Evolutionary conservation across 2,329 filamentous ascomycete genomes (phyloP).

Genomic region (Pleoardoris graminearum): DNA sequence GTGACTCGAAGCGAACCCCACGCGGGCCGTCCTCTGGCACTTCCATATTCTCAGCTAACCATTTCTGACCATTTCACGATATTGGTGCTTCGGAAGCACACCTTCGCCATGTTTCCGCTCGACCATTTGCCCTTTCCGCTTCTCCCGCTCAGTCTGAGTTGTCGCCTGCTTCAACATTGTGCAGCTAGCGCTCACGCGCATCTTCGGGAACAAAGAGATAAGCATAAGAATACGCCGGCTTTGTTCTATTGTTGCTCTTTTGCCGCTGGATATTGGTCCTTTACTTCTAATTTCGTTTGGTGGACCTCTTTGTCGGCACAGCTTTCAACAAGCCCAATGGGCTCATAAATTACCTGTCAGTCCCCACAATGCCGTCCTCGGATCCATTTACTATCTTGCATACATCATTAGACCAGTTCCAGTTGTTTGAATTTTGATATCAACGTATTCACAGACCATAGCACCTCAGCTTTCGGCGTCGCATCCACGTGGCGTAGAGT

Average conservation of each 20-base stretch:
- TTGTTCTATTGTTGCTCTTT: conserved; percentile 3
- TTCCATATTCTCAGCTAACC: background rate
- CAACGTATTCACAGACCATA: background rate
- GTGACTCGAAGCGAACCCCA: background rate
- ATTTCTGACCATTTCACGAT: background rate
- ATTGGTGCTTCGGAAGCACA: background rate
- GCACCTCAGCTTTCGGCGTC: background rate
- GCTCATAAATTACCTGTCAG: conserved; percentile 3
- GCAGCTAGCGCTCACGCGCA: background rate
- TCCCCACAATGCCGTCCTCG: background rate
- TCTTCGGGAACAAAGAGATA: background rate
- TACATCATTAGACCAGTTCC: background rate
- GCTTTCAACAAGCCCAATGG: background rate
- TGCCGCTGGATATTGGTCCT: background rate
- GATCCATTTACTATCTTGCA: background rate
- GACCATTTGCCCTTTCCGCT: background rate
- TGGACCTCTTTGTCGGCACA: background rate
- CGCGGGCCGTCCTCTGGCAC: background rate
- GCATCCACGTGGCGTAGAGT: background rate
- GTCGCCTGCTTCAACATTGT: background rate
- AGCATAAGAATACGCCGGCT: background rate
- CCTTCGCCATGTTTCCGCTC: background rate
- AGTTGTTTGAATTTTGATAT: background rate
- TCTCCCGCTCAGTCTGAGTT: background rate
- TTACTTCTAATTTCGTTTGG: background rate